Evolutionary conservation across 345 rosid species (phyloP), one percentile per base, ranked within the genome.

Genomic region (sweet orange (Citrus sinensis)): DNA sequence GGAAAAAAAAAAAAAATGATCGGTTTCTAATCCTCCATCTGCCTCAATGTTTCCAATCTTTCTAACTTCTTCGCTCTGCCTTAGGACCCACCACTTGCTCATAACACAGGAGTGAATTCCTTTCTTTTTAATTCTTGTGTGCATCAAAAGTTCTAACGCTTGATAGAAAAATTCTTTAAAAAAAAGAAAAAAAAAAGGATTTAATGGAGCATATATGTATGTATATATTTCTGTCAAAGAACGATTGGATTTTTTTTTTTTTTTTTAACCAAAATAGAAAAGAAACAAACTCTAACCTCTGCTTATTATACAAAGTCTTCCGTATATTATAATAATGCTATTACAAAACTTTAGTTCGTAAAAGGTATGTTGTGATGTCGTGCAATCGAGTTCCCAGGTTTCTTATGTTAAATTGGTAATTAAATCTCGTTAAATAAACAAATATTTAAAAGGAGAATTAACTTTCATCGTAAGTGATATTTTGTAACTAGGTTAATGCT

Each of bases 21-120:
- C 78, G 78, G 78, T 14, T 65, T 32, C 62, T 64, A 11, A 1
- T 58, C 22, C 16, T 75, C 30, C 67, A 56, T 72, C 30, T 72
- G 62, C 75, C 42, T 22, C 1, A 20, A 11, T 3, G 46, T 70
- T 70, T 1, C 1, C 2, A 4, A 2, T 19, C 19, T 17, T 54
- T 6, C 58, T 25, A 61, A 24, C 11, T 14, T 25, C 30, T 24
- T 25, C 4, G 65, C 17, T 11, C 65, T 11, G 16, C 10, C 20
- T 2, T 24, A 14, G 32, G 55, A 37, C 73, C 73, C 35, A 70
- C 73, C 59, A 70, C 54, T 24, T 9, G 65, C 13, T 1, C 27
- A 61, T 24, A 2, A 59, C 34, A 9, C 10, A 6, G 0, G 5
- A 25, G 11, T 17, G 22, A 17, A 54, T 54, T 54, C 19, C 58